These are phyloP conservation scores for Alternaria viburni DNA, from an alignment of 2,329 filamentous ascomycete species.

Conservation along the genomic window DNA sequence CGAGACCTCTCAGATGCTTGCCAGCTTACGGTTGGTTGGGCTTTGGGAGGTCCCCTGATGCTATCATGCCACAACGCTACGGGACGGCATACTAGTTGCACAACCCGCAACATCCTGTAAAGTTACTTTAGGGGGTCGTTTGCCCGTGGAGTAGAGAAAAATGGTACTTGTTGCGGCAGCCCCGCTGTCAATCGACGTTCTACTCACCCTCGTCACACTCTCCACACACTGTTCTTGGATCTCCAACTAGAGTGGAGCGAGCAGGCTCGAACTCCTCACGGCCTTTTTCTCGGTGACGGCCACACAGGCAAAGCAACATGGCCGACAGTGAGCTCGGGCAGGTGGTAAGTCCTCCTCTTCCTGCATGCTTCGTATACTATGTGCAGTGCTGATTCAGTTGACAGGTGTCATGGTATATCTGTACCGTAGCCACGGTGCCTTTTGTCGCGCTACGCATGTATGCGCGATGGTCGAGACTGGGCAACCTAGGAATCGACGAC, in stretches of 20 bases:
- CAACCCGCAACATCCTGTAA: background rate
- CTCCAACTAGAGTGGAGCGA: background rate
- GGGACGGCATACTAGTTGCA: background rate
- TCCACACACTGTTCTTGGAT: background rate
- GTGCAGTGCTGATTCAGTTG: constrained; percentile 5
- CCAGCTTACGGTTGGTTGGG: background rate
- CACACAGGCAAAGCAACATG: constrained; percentile 8
- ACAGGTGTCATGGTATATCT: constrained; percentile 47
- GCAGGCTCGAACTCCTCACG: constrained; percentile 4
- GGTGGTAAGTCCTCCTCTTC: constrained; percentile 23
- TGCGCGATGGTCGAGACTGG: constrained; percentile 37
- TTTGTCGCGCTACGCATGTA: constrained; percentile 40
- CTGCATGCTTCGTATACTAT: background rate
- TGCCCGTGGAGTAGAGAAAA: constrained; percentile 2
- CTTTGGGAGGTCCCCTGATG: background rate
- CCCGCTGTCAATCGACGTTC: background rate
- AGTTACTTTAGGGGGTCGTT: constrained; percentile 1
- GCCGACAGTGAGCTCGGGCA: constrained; percentile 23
- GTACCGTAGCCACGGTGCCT: constrained; percentile 32
- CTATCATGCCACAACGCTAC: background rate
- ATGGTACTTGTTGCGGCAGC: constrained; percentile 6
- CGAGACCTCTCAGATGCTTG: background rate
- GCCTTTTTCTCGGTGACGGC: constrained; percentile 4
- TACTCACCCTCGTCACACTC: background rate
- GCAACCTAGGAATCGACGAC: constrained; percentile 39